Percentiles rank a stretch among this genome's conserved stretches.
phyloP scores from a whole-genome alignment of 495 filamentous ascomycete species.

The Pyrenula aspistea region DNA sequence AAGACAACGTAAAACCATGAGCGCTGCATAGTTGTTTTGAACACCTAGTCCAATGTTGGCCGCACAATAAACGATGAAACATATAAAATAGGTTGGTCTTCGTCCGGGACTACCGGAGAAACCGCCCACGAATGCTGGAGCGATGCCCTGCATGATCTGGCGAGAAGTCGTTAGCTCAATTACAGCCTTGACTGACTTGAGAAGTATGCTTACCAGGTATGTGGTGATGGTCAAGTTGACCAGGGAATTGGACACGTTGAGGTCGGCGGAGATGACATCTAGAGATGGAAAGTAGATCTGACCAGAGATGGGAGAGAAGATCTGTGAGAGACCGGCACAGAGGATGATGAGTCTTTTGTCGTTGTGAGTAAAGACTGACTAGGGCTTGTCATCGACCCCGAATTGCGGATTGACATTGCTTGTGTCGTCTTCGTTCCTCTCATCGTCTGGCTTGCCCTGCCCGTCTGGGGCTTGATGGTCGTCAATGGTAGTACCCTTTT shows the following conservation, averaged over 20 bases:
- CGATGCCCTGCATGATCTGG: constrained; percentile 37
- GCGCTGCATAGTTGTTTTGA: constrained; percentile 27
- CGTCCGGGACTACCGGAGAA: constrained; percentile 36
- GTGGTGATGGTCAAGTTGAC: constrained; percentile 36
- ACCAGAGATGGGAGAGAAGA: constrained; percentile 29
- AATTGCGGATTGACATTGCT: not conserved
- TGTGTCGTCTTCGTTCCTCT: not conserved
- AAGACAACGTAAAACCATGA: constrained; percentile 36
- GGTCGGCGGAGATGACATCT: constrained; percentile 17
- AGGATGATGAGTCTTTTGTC: not conserved
- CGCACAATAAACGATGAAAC: constrained; percentile 29
- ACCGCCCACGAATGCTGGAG: constrained; percentile 31
- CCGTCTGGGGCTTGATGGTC: not conserved
- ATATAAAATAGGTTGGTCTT: constrained; percentile 29
- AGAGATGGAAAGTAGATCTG: constrained; percentile 34
- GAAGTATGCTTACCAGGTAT: constrained; percentile 20
- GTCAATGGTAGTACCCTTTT: not conserved
- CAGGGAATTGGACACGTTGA: constrained; percentile 21
- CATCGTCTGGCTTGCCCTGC: not conserved
- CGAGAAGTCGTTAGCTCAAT: not conserved
- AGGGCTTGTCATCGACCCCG: not conserved
- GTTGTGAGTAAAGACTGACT: not conserved
- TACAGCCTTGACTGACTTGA: not conserved
- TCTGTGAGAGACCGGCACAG: not conserved
- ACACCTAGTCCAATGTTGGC: constrained; percentile 36